Evolutionary conservation across 2,329 filamentous ascomycete species (phyloP).

Genomic region (Fusarium cyanostomum): DNA sequence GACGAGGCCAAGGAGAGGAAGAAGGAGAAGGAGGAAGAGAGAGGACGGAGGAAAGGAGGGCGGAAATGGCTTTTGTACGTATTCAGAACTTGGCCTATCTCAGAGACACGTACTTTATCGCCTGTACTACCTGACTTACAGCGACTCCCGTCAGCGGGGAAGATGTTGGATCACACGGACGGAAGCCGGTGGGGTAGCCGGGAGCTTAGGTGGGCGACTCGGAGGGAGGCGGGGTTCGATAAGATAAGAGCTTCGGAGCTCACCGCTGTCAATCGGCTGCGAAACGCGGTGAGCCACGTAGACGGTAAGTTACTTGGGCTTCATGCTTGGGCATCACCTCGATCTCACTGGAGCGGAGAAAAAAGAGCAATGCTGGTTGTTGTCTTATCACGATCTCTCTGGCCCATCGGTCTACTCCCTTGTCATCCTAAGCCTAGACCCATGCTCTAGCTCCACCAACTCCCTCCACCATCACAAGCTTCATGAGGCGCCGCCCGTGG

Average conservation of each 20-base stretch:
- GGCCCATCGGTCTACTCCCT: background rate
- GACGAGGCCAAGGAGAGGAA: slow-evolving; percentile 40
- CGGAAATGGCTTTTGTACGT: slow-evolving; percentile 32
- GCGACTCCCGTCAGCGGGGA: slow-evolving; percentile 9
- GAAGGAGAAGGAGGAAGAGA: slow-evolving; percentile 25
- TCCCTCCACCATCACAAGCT: slow-evolving; percentile 8
- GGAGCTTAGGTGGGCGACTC: slow-evolving; percentile 31
- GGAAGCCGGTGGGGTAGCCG: slow-evolving; percentile 29
- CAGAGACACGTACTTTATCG: slow-evolving; percentile 26
- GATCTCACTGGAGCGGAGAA: background rate
- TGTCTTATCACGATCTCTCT: slow-evolving; percentile 3
- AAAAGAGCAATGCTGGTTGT: background rate
- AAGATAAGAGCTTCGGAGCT: slow-evolving; percentile 46
- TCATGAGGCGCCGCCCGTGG: slow-evolving; percentile 19
- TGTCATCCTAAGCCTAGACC: background rate
- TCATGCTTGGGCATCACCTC: slow-evolving; percentile 21
- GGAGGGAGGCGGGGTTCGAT: slow-evolving; percentile 39
- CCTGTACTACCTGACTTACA: slow-evolving; percentile 31
- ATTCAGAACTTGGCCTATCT: slow-evolving; percentile 16
- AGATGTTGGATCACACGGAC: slow-evolving; percentile 28
- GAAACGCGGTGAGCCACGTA: slow-evolving; percentile 29
- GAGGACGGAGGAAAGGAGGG: slow-evolving; percentile 3
- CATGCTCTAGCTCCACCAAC: slow-evolving; percentile 11
- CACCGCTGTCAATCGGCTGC: slow-evolving; percentile 25
- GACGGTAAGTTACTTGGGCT: background rate